Percentiles rank a stretch among this genome's conserved stretches.
phyloP scores from a whole-genome alignment of 2,329 filamentous ascomycete species.

The Fulvia fulva region DNA sequence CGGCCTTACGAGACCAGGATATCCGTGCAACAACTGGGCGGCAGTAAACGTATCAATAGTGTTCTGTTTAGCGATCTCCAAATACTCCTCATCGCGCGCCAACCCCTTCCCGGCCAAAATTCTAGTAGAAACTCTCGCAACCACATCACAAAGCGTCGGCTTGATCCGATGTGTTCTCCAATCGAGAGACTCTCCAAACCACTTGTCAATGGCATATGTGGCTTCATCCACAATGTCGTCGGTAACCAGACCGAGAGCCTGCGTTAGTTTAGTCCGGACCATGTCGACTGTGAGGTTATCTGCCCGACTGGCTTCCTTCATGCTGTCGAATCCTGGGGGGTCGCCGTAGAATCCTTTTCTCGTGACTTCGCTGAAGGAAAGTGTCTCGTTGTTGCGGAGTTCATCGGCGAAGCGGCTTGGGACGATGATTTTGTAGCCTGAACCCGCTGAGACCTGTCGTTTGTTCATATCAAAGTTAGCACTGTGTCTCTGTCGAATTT shows the following conservation, averaged over 20 bases:
- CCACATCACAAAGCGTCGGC: conserved; percentile 29
- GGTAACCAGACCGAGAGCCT: conserved; percentile 23
- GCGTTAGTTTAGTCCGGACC: conserved; percentile 21
- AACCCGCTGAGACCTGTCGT: not conserved
- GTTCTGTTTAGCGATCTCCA: conserved; percentile 34
- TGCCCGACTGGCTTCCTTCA: not conserved
- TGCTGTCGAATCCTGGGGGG: conserved; percentile 4
- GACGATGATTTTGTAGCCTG: conserved; percentile 3
- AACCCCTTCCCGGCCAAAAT: conserved; percentile 37
- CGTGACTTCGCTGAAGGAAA: not conserved
- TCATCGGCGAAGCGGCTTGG: conserved; percentile 1
- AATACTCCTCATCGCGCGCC: conserved; percentile 38
- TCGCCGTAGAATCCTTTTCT: not conserved
- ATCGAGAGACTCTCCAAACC: not conserved
- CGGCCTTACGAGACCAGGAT: conserved; percentile 34
- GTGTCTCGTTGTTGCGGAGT: conserved; percentile 18
- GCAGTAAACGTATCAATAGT: conserved; percentile 19
- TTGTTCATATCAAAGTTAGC: too few relatives aligned
- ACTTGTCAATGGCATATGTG: not conserved
- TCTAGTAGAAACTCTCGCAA: conserved; percentile 39
- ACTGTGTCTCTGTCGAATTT: too few relatives aligned
- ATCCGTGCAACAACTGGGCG: conserved; percentile 11
- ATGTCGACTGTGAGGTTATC: conserved; percentile 6
- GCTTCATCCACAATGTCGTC: conserved; percentile 23
- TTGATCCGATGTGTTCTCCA: conserved; percentile 14